Base-by-base conservation (phyloP, 2,329 filamentous ascomycete genomes). In the Delphinella strobiligena region DNA sequence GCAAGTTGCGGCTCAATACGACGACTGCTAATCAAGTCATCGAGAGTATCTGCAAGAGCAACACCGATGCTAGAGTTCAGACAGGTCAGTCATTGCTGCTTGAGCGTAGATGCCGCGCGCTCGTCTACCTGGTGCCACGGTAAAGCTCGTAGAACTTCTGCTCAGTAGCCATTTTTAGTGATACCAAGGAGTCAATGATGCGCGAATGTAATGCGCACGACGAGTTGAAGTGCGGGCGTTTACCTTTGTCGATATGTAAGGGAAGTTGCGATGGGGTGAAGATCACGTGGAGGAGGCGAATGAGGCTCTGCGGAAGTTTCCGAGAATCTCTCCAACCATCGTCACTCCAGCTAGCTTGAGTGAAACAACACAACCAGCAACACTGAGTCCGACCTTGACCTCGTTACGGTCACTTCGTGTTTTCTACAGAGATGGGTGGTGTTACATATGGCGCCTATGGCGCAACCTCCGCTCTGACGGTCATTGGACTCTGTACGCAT, bases 1-100 rank as follows among this genome's bases (percentile, higher is more conserved):
- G 91, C 91, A 33, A 98, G 77, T 68, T 98, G 91, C 19, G 91
- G 91, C 65, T 96, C 89, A 66, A 98, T 96, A 50, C 85, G 84
- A 55, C 87, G 81, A 51, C 89, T 82, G 59, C 84, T 89, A 64
- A 98, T 96, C 51, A 98, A 72, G 56, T 93, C 86, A 66, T 98
- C 91, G 54, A 98, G 87, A 40, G 88, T 94, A 65, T 98, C 93
- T 40, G 89, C 95, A 54, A 98, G 74, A 42, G 89, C 81, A 55
- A 86, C 74, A 52, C 91, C 91, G 67, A 98, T 86, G 65, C 91
- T 98, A n/a, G 61, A 15, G 4, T 12, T 38, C 16, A 43, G 19
- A 39, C 8, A 17, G 17, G 41, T 39, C 24, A 19, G 34, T 37
- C 17, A 42, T 37, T 46, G 42, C 43, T 37, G 44, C 38, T 40